Percentiles rank a stretch among this genome's conserved stretches.
phyloP scores from a whole-genome alignment of 1,284 basidiomycete species.

The Malassezia pachydermatis region DNA sequence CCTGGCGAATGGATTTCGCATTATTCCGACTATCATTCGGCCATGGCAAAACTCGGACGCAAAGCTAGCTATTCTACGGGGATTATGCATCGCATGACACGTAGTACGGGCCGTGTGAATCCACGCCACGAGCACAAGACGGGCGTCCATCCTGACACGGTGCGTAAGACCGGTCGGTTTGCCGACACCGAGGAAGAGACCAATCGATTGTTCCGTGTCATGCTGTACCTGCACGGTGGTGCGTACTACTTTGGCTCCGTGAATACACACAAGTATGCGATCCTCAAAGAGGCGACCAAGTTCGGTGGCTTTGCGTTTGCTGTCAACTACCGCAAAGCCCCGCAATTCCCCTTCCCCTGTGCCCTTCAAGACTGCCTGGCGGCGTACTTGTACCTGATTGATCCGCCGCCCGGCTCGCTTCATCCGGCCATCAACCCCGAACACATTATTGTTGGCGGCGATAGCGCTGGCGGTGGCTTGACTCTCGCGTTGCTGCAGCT shows the following conservation, averaged over 20 bases:
- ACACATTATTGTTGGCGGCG: slow-evolving; percentile 71
- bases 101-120: slow-evolving; percentile 23
- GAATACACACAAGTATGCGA: slow-evolving; percentile 52
- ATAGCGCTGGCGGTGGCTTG: slow-evolving; percentile 87
- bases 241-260: slow-evolving; percentile 53
- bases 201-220: slow-evolving; percentile 35
- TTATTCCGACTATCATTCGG: slow-evolving; percentile 49
- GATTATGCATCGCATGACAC: slow-evolving; percentile 18
- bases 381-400: slow-evolving; percentile 65
- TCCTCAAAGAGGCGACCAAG: slow-evolving; percentile 49
- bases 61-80: slow-evolving; percentile 9
- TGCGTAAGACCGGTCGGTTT: slow-evolving; percentile 6
- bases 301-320: slow-evolving; percentile 50
- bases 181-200: slow-evolving; percentile 29
- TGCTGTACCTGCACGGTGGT: slow-evolving; percentile 45
- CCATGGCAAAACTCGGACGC: slow-evolving; percentile 19
- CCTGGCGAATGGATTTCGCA: slow-evolving; percentile 80
- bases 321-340: slow-evolving; percentile 46
- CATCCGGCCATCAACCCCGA: slow-evolving; percentile 64
- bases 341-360: slow-evolving; percentile 70
- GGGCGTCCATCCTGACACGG: neutral
- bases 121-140: slow-evolving; percentile 48
- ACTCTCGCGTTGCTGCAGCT: slow-evolving; percentile 74
- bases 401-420: slow-evolving; percentile 59
- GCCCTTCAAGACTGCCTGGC: slow-evolving; percentile 77